Evolutionary conservation across 1,284 basidiomycete genomes (phyloP).

Genomic region (Cryptococcus sp.): DNA sequence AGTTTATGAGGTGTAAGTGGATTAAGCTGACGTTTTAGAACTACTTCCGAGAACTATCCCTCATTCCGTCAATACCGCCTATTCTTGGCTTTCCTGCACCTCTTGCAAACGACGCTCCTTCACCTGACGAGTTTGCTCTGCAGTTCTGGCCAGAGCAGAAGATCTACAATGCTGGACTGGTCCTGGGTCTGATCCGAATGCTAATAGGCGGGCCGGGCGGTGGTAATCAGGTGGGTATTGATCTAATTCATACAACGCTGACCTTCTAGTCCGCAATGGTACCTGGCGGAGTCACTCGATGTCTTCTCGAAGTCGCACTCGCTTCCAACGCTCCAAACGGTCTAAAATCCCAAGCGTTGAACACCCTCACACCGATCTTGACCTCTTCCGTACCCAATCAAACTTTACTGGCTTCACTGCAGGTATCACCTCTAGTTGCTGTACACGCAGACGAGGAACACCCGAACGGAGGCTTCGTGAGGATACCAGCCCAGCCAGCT

Average conservation of each 20-base stretch:
- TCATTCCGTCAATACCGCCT: slow-evolving; percentile 73
- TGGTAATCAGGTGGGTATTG: slow-evolving; percentile 51
- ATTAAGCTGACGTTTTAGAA: slow-evolving; percentile 56
- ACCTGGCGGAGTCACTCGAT: slow-evolving; percentile 64
- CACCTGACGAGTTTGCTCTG: slow-evolving; percentile 87
- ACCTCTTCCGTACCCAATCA: slow-evolving; percentile 51
- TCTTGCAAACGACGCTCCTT: slow-evolving; percentile 58
- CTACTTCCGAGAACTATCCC: slow-evolving; percentile 89
- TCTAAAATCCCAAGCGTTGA: slow-evolving; percentile 80
- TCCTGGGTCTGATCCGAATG: slow-evolving; percentile 66
- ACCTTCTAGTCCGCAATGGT: slow-evolving; percentile 49
- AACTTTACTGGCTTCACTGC: slow-evolving; percentile 49
- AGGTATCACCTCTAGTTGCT: slow-evolving; percentile 48
- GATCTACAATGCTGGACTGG: slow-evolving; percentile 66
- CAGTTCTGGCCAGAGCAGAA: slow-evolving; percentile 97
- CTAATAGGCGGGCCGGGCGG: slow-evolving; percentile 65
- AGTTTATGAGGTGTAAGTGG: slow-evolving; percentile 18
- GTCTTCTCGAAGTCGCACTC: slow-evolving; percentile 79
- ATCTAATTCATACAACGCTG: not conserved
- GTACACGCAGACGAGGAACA: slow-evolving; percentile 46
- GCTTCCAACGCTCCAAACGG: slow-evolving; percentile 84
- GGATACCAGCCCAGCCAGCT: slow-evolving; percentile 44
- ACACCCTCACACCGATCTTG: slow-evolving; percentile 64
- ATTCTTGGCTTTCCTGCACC: slow-evolving; percentile 80
- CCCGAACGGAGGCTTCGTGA: slow-evolving; percentile 46